phyloP scores from a whole-genome alignment of 768 basidiomycete genomes.

The Phaeotremella fagi region DNA sequence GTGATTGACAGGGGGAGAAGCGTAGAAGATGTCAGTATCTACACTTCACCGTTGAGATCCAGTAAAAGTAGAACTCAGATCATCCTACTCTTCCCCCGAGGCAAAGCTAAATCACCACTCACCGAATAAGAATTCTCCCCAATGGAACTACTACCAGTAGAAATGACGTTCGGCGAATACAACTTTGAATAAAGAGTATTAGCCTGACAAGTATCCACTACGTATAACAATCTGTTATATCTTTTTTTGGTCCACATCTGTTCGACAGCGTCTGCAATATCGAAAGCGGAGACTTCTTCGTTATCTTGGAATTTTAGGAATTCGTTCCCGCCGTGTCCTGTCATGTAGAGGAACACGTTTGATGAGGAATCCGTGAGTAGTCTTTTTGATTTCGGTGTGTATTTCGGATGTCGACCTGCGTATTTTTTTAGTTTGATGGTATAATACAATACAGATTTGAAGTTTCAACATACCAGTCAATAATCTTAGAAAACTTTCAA shows the following conservation, averaged over 20 bases:
- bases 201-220: constrained; percentile 98
- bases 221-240: constrained; percentile 95
- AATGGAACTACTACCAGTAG: constrained; percentile 77
- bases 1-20: too few species aligned
- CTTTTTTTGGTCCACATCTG: constrained; percentile 98
- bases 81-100: too few species aligned
- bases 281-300: constrained; percentile 94
- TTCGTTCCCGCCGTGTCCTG: constrained; percentile 95
- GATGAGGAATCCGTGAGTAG: constrained; percentile 82
- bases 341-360: constrained; percentile 96
- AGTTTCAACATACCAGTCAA: constrained; percentile 63
- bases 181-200: constrained; percentile 91
- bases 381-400: constrained; percentile 85
- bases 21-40: too few species aligned
- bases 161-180: constrained; percentile 87
- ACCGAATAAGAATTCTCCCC: constrained; percentile 93
- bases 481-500: constrained; percentile 89
- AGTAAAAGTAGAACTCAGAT: too few species aligned
- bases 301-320: constrained; percentile 99
- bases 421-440: background rate
- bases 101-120: too few species aligned
- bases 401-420: constrained; percentile 73
- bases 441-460: background rate
- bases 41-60: too few species aligned
- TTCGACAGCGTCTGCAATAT: constrained; percentile 95